Evolutionary conservation across 208 protist species (phyloP).

Genomic region (Trypanosoma cruzi): DNA sequence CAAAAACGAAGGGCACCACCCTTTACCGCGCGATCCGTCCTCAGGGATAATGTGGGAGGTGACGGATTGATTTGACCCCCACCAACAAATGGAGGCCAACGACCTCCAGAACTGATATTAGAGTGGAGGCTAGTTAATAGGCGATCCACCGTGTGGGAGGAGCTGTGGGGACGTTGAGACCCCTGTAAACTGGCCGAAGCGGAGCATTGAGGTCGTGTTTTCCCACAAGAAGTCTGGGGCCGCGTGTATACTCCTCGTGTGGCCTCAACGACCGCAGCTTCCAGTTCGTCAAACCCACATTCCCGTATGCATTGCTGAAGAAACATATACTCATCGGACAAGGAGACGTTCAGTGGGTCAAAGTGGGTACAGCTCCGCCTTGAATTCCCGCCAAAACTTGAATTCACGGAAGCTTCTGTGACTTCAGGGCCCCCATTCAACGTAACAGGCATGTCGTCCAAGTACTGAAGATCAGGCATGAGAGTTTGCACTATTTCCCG

Average conservation of each 20-base stretch:
- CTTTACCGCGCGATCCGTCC: not conserved
- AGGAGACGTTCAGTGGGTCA: constrained; percentile 60
- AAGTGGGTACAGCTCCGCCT: constrained; percentile 30
- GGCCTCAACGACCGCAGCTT: constrained; percentile 41
- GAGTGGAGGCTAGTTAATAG: not conserved
- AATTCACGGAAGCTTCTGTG: not conserved
- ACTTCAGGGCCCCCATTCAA: not conserved
- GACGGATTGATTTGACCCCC: not conserved
- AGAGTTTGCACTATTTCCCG: constrained; percentile 46
- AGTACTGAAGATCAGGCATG: constrained; percentile 62
- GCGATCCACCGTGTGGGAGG: not conserved
- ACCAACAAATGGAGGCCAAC: not conserved
- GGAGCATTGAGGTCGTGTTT: constrained; percentile 32
- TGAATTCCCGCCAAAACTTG: not conserved
- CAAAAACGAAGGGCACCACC: constrained; percentile 3
- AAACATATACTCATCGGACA: constrained; percentile 74
- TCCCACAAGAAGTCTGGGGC: constrained; percentile 63
- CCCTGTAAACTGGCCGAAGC: not conserved
- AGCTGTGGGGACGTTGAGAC: not conserved
- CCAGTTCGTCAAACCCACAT: constrained; percentile 57
- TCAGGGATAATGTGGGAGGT: constrained; percentile 10
- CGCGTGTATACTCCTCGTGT: constrained; percentile 56
- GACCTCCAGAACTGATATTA: not conserved
- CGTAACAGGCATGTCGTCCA: constrained; percentile 50
- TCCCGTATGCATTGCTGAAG: constrained; percentile 77